These are phyloP conservation scores for Seiridium cupressi DNA, from an alignment of 2,329 filamentous ascomycete species.

Conservation along the genomic window DNA sequence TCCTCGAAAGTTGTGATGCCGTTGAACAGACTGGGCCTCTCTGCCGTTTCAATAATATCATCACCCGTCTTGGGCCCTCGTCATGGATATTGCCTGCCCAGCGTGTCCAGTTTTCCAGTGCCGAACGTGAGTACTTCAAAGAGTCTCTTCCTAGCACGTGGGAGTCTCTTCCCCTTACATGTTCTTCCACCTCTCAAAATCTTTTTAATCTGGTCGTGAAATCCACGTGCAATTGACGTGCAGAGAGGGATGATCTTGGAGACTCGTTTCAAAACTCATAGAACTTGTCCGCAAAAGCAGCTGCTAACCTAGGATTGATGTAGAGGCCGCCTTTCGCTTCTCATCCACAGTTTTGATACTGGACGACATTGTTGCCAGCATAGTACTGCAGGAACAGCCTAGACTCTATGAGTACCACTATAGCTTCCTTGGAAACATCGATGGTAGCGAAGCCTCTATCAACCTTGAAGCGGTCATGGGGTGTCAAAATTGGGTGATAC, in stretches of 20 bases:
- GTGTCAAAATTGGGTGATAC: slow-evolving; percentile 19
- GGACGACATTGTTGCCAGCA: slow-evolving; percentile 34
- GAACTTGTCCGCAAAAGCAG: too few species aligned
- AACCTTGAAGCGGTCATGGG: slow-evolving; percentile 16
- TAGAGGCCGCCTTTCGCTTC: slow-evolving; percentile 31
- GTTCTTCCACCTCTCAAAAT: too few species aligned
- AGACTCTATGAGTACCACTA: slow-evolving; percentile 23
- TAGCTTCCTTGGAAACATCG: slow-evolving; percentile 15
- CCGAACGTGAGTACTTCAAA: slow-evolving; percentile 19
- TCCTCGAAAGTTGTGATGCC: slow-evolving; percentile 14
- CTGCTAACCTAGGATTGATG: too few species aligned
- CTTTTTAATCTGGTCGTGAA: too few species aligned
- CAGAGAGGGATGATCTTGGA: too few species aligned
- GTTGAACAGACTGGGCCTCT: neutral
- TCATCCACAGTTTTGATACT: slow-evolving; percentile 30
- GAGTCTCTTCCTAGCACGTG: too few species aligned
- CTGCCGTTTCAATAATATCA: slow-evolving; percentile 14
- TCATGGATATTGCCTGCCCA: slow-evolving; percentile 12
- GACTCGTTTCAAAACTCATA: too few species aligned
- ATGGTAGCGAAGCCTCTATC: slow-evolving; percentile 11
- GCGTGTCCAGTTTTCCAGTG: slow-evolving; percentile 21
- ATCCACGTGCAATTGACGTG: too few species aligned
- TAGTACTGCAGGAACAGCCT: slow-evolving; percentile 26
- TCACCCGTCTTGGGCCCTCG: slow-evolving; percentile 15
- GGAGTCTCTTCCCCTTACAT: too few species aligned